These are phyloP conservation scores for Diversispora eburnea DNA, from an alignment of 192 early-diverging fungal species.

Conservation along the genomic window DNA sequence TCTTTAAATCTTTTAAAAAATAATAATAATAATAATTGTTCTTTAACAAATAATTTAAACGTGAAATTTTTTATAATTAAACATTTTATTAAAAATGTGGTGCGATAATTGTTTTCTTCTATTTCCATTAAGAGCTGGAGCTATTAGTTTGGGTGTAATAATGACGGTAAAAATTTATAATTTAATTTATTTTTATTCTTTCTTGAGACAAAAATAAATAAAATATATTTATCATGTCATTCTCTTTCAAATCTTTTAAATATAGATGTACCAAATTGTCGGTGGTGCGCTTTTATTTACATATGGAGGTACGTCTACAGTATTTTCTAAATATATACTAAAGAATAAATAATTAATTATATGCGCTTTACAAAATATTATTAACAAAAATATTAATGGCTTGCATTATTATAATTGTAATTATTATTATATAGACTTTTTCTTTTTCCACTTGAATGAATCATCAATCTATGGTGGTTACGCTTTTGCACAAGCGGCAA, in stretches of 20 bases:
- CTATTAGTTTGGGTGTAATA: neutral
- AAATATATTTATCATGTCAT: neutral
- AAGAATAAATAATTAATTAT: too few relatives aligned
- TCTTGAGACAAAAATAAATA: neutral
- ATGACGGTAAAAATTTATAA: slow-evolving; percentile 16
- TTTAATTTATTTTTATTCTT: neutral
- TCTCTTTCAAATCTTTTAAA: neutral
- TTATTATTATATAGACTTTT: slow-evolving; percentile 17
- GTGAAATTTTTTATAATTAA: too few relatives aligned
- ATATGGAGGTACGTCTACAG: slow-evolving; percentile 12
- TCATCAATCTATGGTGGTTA: slow-evolving; percentile 23
- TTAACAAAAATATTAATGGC: too few relatives aligned
- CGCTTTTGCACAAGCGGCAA: slow-evolving; percentile 10
- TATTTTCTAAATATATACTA: too few relatives aligned
- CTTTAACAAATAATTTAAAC: too few relatives aligned
- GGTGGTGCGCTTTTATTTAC: slow-evolving; percentile 17
- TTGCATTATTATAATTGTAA: neutral
- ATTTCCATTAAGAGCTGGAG: slow-evolving; percentile 25
- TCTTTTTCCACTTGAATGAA: neutral
- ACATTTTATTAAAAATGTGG: slow-evolving; percentile 17
- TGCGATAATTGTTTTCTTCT: slow-evolving; percentile 26
- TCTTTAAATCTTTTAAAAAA: too few relatives aligned
- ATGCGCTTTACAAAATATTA: too few relatives aligned
- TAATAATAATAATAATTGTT: too few relatives aligned
- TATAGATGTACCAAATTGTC: slow-evolving; percentile 14